phyloP scores from a whole-genome alignment of 257 asterid genomes.

The Lycium ferocissimum region DNA sequence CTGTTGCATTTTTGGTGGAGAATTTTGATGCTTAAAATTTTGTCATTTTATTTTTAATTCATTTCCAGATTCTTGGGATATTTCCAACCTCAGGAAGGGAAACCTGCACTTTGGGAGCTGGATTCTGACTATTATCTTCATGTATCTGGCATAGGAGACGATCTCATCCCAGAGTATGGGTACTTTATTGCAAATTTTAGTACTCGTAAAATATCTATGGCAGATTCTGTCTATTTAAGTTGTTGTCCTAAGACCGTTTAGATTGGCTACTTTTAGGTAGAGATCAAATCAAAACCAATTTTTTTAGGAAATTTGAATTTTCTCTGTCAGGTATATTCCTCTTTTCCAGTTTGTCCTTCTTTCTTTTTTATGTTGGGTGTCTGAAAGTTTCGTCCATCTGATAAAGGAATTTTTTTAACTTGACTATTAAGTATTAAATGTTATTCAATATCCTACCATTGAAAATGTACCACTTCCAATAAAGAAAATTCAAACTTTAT shows the following conservation, averaged over 20 bases:
- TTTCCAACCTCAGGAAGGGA: slow-evolving; percentile 97
- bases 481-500: not conserved
- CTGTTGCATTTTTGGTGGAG: slow-evolving; percentile 17
- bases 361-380: not conserved
- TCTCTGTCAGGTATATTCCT: not conserved
- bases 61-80: slow-evolving; percentile 89
- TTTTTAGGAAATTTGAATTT: not conserved
- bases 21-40: slow-evolving; percentile 21
- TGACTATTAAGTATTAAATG: not conserved
- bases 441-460: not conserved
- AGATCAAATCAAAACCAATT: not conserved
- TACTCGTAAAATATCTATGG: not conserved
- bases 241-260: not conserved
- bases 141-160: slow-evolving; percentile 94
- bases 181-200: slow-evolving; percentile 35
- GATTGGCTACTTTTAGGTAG: not conserved
- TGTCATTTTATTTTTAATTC: slow-evolving; percentile 28
- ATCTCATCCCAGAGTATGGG: slow-evolving; percentile 74
- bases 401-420: not conserved
- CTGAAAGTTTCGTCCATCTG: not conserved
- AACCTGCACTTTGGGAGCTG: slow-evolving; percentile 98
- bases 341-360: not conserved
- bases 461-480: not conserved
- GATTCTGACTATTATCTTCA: slow-evolving; percentile 99
- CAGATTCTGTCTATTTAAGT: not conserved